Conservation (phyloP, 78 protist genomes). For the Dictyostelium firmibasis region DNA sequence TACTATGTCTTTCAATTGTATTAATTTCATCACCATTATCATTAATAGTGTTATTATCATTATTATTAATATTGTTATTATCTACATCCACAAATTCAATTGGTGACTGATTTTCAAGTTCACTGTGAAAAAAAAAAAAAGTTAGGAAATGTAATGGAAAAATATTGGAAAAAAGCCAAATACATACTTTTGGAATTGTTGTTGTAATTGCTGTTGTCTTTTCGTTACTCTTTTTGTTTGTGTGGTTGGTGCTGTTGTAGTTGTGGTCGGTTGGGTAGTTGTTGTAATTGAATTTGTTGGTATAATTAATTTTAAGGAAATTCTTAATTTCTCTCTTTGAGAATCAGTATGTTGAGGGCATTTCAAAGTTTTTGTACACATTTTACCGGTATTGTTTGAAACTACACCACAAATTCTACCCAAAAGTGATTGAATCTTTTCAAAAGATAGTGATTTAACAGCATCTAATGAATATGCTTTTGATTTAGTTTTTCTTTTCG, state of each 20-base stretch:
- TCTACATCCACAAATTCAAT: slow-evolving; percentile 44
- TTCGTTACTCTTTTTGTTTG: not conserved
- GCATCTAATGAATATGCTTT: slow-evolving; percentile 20
- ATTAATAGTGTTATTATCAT: not conserved
- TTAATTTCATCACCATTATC: not conserved
- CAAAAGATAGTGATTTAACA: slow-evolving; percentile 25
- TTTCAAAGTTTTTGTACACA: slow-evolving; percentile 73
- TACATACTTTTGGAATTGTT: slow-evolving; percentile 1
- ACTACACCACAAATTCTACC: slow-evolving; percentile 54
- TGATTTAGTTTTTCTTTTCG: slow-evolving; percentile 34
- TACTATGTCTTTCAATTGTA: not conserved
- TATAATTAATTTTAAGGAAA: not conserved
- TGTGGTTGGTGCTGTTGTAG: not conserved
- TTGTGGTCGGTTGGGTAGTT: not conserved
- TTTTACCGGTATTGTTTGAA: slow-evolving; percentile 62
- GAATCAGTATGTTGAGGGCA: slow-evolving; percentile 78
- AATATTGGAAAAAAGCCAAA: not conserved
- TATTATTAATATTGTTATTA: not conserved
- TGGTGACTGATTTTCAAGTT: not conserved
- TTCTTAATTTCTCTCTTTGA: slow-evolving; percentile 62
- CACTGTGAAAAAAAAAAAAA: not conserved
- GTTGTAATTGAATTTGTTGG: not conserved
- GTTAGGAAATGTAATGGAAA: not conserved
- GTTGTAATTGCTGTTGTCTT: not conserved
- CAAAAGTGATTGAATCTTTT: slow-evolving; percentile 27